Evolutionary conservation across 1,139 yeast species (phyloP).

Genomic region (Magnusiomyces magnusii): DNA sequence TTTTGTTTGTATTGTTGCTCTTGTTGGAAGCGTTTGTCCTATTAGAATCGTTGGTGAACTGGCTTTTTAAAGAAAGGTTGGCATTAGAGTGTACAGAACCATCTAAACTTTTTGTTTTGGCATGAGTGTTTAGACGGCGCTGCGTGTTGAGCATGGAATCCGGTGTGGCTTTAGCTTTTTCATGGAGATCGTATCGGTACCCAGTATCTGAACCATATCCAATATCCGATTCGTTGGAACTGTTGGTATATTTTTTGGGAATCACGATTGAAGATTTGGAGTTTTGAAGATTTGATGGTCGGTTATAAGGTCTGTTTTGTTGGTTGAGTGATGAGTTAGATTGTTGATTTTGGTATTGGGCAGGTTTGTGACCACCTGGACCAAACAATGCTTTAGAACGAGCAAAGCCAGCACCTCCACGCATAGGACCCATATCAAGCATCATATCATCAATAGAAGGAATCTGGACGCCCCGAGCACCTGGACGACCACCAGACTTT

Average conservation of each 20-base stretch:
- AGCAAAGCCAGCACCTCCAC: conserved; percentile 12
- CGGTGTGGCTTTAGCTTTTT: conserved; percentile 11
- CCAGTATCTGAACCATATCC: conserved; percentile 5
- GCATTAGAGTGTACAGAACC: too few relatives aligned
- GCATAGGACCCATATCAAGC: conserved; percentile 17
- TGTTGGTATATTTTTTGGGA: conserved; percentile 9
- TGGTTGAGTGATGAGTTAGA: background rate
- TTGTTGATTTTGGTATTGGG: background rate
- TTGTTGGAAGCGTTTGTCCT: background rate
- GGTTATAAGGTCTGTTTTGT: background rate
- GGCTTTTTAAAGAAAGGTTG: too few relatives aligned
- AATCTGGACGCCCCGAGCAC: background rate
- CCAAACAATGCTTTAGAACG: background rate
- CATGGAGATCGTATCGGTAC: conserved; percentile 9
- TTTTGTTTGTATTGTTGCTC: background rate
- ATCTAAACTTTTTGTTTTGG: background rate
- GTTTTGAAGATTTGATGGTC: background rate
- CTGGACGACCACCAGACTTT: background rate
- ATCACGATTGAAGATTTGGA: background rate
- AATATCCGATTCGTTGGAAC: conserved; percentile 6
- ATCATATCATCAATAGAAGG: conserved; percentile 11
- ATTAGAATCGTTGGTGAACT: too few relatives aligned
- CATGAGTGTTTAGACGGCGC: background rate
- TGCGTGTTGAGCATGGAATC: conserved; percentile 6
- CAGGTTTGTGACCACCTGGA: background rate